phyloP scores from a whole-genome alignment of 129 eudicot species.

The sunflower (Helianthus annuus) region DNA sequence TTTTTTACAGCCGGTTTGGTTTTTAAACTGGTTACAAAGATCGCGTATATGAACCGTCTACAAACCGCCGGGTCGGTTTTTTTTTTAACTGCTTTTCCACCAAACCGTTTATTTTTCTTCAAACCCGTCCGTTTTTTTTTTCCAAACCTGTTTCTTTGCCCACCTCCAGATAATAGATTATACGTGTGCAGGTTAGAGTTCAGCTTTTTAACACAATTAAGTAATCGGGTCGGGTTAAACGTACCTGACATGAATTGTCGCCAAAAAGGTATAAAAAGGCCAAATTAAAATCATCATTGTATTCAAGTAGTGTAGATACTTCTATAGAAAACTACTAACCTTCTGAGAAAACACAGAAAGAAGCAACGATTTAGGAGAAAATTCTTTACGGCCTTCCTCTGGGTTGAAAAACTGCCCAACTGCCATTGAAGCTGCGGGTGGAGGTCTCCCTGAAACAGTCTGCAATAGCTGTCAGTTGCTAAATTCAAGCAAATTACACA shows the following conservation, averaged over 20 bases:
- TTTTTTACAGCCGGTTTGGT: no score
- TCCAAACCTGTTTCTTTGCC: no score
- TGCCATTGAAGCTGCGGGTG: constrained; percentile 99
- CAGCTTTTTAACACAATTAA: neutral
- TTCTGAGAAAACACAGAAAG: constrained; percentile 51
- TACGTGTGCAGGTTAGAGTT: neutral
- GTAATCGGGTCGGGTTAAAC: neutral
- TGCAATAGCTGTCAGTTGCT: constrained; percentile 44
- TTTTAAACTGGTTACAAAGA: no score
- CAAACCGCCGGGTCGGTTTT: no score
- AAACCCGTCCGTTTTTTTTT: no score
- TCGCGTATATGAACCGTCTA: no score
- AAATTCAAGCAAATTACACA: constrained; percentile 8
- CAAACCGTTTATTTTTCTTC: no score
- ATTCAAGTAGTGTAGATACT: neutral
- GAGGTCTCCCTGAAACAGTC: constrained; percentile 98
- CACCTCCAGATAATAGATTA: neutral
- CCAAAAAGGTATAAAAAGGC: neutral
- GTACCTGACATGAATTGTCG: neutral
- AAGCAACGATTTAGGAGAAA: constrained; percentile 60
- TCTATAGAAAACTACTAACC: constrained; percentile 44
- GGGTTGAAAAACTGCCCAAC: constrained; percentile 95
- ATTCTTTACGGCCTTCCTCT: constrained; percentile 51
- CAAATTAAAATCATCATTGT: neutral
- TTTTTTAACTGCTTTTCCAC: no score